A percentile compares a stretch with the other conserved stretches of the same genome.
Evolutionary conservation across 2,329 filamentous ascomycete genomes (phyloP).

Genomic region (Allantophomopsis cytisporea): DNA sequence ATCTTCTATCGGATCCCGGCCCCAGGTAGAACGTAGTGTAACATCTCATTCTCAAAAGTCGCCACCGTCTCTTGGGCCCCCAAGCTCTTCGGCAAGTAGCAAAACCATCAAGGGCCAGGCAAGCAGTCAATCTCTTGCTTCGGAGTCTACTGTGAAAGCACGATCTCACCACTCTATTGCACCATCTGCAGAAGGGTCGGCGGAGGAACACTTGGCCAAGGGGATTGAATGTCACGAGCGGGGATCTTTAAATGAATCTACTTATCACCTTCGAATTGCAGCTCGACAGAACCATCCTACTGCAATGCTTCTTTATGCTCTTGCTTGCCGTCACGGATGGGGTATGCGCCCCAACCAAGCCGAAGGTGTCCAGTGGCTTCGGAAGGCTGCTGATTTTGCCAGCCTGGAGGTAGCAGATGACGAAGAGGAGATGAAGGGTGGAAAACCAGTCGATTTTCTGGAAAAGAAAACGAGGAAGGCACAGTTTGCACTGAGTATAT

Average conservation of each 20-base stretch:
- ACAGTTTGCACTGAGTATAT: slow-evolving; percentile 90
- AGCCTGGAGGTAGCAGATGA: slow-evolving; percentile 75
- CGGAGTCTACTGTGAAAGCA: slow-evolving; percentile 20
- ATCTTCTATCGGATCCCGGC: slow-evolving; percentile 19
- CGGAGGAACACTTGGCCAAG: slow-evolving; percentile 81
- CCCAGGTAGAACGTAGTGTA: slow-evolving; percentile 29
- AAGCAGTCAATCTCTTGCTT: slow-evolving; percentile 4
- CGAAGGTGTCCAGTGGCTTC: slow-evolving; percentile 85
- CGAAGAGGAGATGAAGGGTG: slow-evolving; percentile 50
- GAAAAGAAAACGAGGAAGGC: slow-evolving; percentile 77
- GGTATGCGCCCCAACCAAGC: slow-evolving; percentile 86
- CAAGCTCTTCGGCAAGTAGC: neutral
- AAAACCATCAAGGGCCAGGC: neutral
- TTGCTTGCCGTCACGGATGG: slow-evolving; percentile 94
- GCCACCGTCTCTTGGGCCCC: too few relatives aligned
- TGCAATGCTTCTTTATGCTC: slow-evolving; percentile 88
- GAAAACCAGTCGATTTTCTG: slow-evolving; percentile 47
- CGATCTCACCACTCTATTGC: slow-evolving; percentile 34
- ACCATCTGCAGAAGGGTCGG: slow-evolving; percentile 53
- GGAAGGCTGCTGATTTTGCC: slow-evolving; percentile 77
- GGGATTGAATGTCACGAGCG: slow-evolving; percentile 84
- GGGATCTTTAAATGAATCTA: slow-evolving; percentile 82
- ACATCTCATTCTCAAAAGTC: slow-evolving; percentile 18
- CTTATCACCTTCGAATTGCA: slow-evolving; percentile 85
- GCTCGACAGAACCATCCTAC: slow-evolving; percentile 78